Conservation (phyloP, 2,329 filamentous ascomycete genomes). For the Simplicillium aogashimaense region DNA sequence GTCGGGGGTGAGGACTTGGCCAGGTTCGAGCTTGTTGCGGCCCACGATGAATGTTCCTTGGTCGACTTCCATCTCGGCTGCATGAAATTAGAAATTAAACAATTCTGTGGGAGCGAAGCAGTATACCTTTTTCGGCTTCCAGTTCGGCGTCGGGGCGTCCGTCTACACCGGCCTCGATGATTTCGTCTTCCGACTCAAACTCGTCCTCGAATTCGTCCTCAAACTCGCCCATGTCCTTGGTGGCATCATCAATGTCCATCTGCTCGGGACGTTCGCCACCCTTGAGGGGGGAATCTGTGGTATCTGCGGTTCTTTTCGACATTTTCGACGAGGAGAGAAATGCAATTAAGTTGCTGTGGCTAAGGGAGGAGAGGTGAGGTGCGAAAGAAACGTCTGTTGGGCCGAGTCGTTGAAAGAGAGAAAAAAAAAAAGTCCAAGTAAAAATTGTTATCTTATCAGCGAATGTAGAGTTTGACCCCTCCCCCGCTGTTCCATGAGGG, state of each 20-base stretch:
- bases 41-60: conserved; percentile 94
- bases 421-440: no score
- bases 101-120: no score
- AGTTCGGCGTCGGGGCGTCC: conserved; percentile 85
- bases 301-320: conserved; percentile 49
- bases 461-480: no score
- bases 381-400: no score
- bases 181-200: conserved; percentile 81
- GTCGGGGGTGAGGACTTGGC: conserved; percentile 85
- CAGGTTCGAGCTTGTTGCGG: conserved; percentile 79
- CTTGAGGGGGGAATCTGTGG: conserved; percentile 43
- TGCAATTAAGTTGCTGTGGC: no score
- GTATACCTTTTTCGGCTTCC: conserved; percentile 55
- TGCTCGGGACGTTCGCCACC: conserved; percentile 50
- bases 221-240: conserved; percentile 64
- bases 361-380: no score
- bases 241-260: conserved; percentile 51
- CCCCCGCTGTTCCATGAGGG: no score
- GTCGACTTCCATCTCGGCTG: conserved; percentile 75
- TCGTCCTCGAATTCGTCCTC: conserved; percentile 94
- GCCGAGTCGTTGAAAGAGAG: no score
- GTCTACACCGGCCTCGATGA: conserved; percentile 89
- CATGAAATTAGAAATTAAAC: no score
- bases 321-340: conserved; percentile 22
- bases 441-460: no score